These are phyloP conservation scores for California macrophylla DNA, from an alignment of 441 rosid species.

Conservation along the genomic window DNA sequence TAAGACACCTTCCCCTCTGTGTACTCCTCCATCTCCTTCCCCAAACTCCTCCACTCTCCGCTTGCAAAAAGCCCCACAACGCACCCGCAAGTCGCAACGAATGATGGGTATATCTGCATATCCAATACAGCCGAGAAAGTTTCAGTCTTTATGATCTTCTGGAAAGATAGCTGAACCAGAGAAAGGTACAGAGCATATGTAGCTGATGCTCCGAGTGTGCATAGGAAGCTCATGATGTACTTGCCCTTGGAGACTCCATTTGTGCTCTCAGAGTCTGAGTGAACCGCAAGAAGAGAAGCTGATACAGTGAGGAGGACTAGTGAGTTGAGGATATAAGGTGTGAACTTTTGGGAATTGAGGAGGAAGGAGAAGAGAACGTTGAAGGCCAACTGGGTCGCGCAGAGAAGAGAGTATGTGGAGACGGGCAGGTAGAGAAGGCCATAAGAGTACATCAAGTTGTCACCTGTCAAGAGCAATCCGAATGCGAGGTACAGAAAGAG, in stretches of 20 bases:
- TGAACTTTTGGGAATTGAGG: conserved; percentile 46
- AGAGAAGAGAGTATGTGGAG: conserved; percentile 50
- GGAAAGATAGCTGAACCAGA: conserved; percentile 36
- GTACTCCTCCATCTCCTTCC: conserved; percentile 31
- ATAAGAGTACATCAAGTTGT: conserved; percentile 47
- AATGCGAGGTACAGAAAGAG: conserved; percentile 27
- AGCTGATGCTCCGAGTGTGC: conserved; percentile 43
- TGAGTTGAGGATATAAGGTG: conserved; percentile 40
- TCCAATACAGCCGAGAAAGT: conserved; percentile 36
- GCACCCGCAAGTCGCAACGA: conserved; percentile 35
- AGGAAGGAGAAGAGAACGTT: conserved; percentile 44
- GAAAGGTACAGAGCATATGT: conserved; percentile 39
- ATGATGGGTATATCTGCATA: conserved; percentile 39
- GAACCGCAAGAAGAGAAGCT: conserved; percentile 42
- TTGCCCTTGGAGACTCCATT: conserved; percentile 20
- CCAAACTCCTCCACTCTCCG: conserved; percentile 36
- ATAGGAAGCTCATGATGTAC: conserved; percentile 39
- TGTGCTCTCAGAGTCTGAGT: conserved; percentile 30
- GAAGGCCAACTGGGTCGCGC: conserved; percentile 49
- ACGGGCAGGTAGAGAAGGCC: conserved; percentile 52
- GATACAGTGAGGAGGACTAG: conserved; percentile 42
- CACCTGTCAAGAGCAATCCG: conserved; percentile 39
- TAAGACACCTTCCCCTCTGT: conserved; percentile 30
- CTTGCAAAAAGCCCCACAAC: conserved; percentile 45
- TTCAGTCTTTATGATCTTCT: conserved; percentile 37